Evolutionary conservation across 129 eudicot genomes (phyloP).

Genomic region (Helianthus annuus): HanXRQr2.0-SUNRISE NC_035433.2:141547077-141547576

Average conservation of each 20-base stretch:
- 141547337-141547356: constrained; percentile 28
- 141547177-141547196: neutral
- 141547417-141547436: constrained; percentile 21
- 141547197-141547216: neutral
- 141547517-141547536: constrained; percentile 32
- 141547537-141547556: constrained; percentile 28
- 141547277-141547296: neutral
- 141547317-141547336: constrained; percentile 9
- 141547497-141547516: constrained; percentile 30
- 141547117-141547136: no score
- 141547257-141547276: neutral
- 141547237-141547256: neutral
- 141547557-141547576: constrained; percentile 28
- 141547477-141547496: constrained; percentile 12
- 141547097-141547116: no score
- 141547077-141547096: no score
- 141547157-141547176: neutral
- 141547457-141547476: constrained; percentile 8
- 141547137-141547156: neutral
- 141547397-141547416: constrained; percentile 20
- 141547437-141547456: constrained; percentile 22
- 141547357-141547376: constrained; percentile 27
- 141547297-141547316: neutral
- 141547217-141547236: neutral
- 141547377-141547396: constrained; percentile 34